These are phyloP conservation scores for Colletotrichum simmondsii DNA, from an alignment of 2,329 filamentous ascomycete genomes.

Conservation along the genomic window DNA sequence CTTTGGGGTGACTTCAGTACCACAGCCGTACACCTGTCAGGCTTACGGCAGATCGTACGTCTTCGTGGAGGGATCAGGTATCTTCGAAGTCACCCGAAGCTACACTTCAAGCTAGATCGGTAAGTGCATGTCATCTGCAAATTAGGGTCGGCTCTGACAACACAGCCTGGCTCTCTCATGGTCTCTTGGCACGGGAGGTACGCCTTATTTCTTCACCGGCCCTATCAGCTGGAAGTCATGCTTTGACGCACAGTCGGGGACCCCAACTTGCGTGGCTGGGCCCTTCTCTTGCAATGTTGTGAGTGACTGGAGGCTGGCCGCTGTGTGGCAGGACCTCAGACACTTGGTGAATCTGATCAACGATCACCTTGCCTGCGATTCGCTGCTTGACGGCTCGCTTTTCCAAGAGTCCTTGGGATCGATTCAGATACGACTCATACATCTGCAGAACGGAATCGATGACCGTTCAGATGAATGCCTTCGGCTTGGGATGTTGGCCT, in stretches of 20 bases:
- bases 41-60: not conserved
- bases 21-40: conserved; percentile 10
- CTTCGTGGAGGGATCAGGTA: not conserved
- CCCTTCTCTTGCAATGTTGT: not conserved
- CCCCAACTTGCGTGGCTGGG: not conserved
- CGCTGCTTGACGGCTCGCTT: not conserved
- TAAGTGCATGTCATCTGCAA: not conserved
- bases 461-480: not conserved
- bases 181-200: not conserved
- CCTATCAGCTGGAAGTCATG: not conserved
- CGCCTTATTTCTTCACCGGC: not conserved
- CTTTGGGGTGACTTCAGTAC: conserved; percentile 4
- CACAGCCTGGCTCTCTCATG: not conserved
- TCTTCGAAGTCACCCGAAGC: not conserved
- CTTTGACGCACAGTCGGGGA: not conserved
- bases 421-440: not conserved
- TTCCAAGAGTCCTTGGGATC: not conserved
- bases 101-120: not conserved
- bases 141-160: not conserved
- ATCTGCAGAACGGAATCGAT: not conserved
- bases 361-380: not conserved
- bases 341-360: not conserved
- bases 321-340: not conserved
- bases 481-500: not conserved
- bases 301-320: not conserved